These are phyloP conservation scores for Botrytis squamosa DNA, from an alignment of 2,329 filamentous ascomycete species.

Conservation along the genomic window DNA sequence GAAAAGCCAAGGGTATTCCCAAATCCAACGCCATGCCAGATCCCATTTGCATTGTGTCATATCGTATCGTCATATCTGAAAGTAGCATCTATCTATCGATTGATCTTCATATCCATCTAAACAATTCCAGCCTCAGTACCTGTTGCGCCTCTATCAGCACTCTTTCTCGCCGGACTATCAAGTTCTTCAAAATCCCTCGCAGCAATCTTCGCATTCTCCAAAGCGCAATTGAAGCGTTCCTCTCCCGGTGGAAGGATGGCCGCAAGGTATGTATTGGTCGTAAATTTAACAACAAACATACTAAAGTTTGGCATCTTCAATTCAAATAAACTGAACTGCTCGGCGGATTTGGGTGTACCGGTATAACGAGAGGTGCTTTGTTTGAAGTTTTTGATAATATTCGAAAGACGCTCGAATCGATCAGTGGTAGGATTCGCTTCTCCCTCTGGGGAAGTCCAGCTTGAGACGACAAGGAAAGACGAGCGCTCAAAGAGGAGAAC, in stretches of 20 bases:
- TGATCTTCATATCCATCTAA: neutral
- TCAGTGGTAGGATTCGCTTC: conserved; percentile 83
- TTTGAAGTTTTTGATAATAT: conserved; percentile 98
- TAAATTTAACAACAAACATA: conserved; percentile 92
- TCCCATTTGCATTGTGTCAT: conserved; percentile 10
- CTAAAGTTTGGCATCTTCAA: conserved; percentile 81
- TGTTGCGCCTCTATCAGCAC: conserved; percentile 35
- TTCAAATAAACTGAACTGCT: conserved; percentile 78
- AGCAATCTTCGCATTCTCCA: conserved; percentile 86
- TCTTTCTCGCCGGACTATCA: conserved; percentile 49
- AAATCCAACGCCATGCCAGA: conserved; percentile 20
- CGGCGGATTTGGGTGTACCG: conserved; percentile 74
- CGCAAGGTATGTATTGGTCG: conserved; percentile 95
- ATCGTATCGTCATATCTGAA: conserved; percentile 11
- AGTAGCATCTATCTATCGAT: conserved; percentile 1
- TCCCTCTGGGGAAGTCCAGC: conserved; percentile 75
- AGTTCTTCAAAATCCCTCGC: conserved; percentile 74
- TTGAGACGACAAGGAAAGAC: conserved; percentile 94
- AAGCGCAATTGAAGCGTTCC: conserved; percentile 83
- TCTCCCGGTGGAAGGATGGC: conserved; percentile 89
- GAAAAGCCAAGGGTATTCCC: conserved; percentile 22
- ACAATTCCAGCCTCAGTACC: neutral
- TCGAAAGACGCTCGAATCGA: conserved; percentile 90
- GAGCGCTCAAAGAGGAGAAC: conserved; percentile 92
- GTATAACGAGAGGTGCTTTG: conserved; percentile 76